phyloP scores from a whole-genome alignment of 2,329 filamentous ascomycete species.

The Neospermospora avenae region DNA sequence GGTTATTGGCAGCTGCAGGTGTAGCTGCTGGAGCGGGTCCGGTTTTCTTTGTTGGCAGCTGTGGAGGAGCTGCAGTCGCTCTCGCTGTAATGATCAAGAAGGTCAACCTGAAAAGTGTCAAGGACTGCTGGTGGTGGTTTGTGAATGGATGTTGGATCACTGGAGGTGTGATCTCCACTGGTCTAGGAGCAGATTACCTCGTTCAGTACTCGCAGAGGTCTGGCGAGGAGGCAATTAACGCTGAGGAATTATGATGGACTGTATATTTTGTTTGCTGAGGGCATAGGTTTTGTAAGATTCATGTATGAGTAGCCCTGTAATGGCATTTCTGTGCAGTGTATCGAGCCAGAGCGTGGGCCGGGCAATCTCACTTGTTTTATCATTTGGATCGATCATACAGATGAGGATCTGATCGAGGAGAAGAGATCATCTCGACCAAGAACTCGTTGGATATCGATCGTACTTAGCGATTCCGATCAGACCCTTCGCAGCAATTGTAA shows the following conservation, averaged over 20 bases:
- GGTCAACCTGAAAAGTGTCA: slow-evolving; percentile 62
- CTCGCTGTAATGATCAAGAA: slow-evolving; percentile 64
- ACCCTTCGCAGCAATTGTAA: no score
- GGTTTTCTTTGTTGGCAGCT: slow-evolving; percentile 65
- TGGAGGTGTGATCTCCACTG: slow-evolving; percentile 58
- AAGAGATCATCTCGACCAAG: no score
- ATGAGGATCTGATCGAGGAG: no score
- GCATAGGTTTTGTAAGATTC: no score
- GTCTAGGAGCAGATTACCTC: slow-evolving; percentile 59
- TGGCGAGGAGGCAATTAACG: not conserved
- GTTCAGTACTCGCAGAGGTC: slow-evolving; percentile 42
- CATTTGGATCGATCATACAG: no score
- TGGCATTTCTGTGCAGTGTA: no score
- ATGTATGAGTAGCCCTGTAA: no score
- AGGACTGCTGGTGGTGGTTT: slow-evolving; percentile 76
- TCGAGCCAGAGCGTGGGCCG: no score
- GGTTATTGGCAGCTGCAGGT: slow-evolving; percentile 67
- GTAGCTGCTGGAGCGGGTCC: slow-evolving; percentile 63
- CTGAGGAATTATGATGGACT: not conserved
- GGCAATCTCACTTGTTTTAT: no score
- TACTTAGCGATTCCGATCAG: no score
- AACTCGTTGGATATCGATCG: no score
- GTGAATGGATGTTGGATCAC: slow-evolving; percentile 68
- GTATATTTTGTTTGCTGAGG: no score
- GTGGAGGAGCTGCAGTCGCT: slow-evolving; percentile 59